Evolutionary conservation across 1,139 yeast species (phyloP), one percentile per base, ranked within the genome.

Genomic region (Candida sojae): DNA sequence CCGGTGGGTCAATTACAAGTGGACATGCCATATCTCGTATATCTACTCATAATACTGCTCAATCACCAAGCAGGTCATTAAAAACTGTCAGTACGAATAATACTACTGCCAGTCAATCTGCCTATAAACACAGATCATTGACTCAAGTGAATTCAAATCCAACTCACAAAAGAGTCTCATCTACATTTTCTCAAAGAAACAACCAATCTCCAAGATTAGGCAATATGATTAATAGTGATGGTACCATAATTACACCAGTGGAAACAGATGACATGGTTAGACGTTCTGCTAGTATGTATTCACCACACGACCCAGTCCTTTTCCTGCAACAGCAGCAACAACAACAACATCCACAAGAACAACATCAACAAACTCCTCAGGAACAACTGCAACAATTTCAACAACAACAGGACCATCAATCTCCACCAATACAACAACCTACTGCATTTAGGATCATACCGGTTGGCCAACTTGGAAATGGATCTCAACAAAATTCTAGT

Each of bases 181-280:
- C 75, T 7, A 71, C 77, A 1, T 71, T 70, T 52, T 70, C 76
- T 3, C 66, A 63, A 39, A 63, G 59, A 50, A 67, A 63, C 45
- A 57, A 53, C 42, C 66, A 63, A 45, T 69, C 71, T 13, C 74
- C 78, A 12, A 64, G 71, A 49, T 61, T 74, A 44, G 59, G 72
- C 35, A 75, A 74, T 53, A 68, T 75, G 71, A 74, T 75, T 44
- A 75, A 75, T 51, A 73, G 79, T 55, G 80, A 75, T 53, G 80
- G 80, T 2, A 75, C 80, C 2, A 70, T 73, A 9, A 71, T 74
- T 30, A 72, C 80, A 0, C 78, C 80, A 0, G 68, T 73, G 12
- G 79, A 71, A 12, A 63, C 74, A 0, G 47, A 51, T 49, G 64
- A 57, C 5, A 56, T 58, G 21, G 53, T 51, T 26, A 48, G 42